Evolutionary conservation across 1,284 basidiomycete species (phyloP), one percentile per base, ranked within the genome.

Genomic region (Ustilago bromivora): DNA sequence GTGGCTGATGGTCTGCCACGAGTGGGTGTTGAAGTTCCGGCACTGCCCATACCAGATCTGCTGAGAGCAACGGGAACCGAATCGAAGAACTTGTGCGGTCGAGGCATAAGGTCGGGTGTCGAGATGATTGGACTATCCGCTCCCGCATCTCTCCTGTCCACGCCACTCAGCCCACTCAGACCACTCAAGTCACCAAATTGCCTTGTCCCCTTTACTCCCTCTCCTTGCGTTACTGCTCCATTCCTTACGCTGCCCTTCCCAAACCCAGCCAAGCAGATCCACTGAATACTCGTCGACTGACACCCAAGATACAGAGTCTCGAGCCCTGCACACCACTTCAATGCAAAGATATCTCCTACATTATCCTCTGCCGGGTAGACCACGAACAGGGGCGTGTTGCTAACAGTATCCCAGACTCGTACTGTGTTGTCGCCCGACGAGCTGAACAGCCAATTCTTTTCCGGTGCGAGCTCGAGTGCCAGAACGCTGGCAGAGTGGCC

Each of bases 401-500:
- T 91, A 4, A 88, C 87, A 0, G 94, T 93, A 54, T 91, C 93
- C 96, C 96, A 98, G 49, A 97, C 90, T 91, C 95, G 82, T 4
- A 75, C 78, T 31, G 71, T 82, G 53, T 76, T 78, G 68, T 86
- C 85, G 5, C 82, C 82, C 0, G 76, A 79, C 3, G 79, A 76
- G 63, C 74, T 79, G 36, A 82, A 83, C 28, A 83, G 68, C 76
- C 79, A 83, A 15, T 65, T 67, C 36, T 73, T 73, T 91, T 49
- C 92, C 52, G 90, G 87, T 3, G 92, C 92, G 64, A 94, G 89
- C 78, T 93, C 92, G 36, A 98, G 88, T 3, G 92, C 92, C 15
- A 98, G 89, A 0, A 98, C 92, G 66, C 92, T 93, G 10, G 92
- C 93, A 0, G 92, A 92, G 82, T 98, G 96, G 0, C 95, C 96